These are phyloP conservation scores for Lithohypha guttulata DNA, from an alignment of 2,329 filamentous ascomycete genomes.

Conservation along the genomic window DNA sequence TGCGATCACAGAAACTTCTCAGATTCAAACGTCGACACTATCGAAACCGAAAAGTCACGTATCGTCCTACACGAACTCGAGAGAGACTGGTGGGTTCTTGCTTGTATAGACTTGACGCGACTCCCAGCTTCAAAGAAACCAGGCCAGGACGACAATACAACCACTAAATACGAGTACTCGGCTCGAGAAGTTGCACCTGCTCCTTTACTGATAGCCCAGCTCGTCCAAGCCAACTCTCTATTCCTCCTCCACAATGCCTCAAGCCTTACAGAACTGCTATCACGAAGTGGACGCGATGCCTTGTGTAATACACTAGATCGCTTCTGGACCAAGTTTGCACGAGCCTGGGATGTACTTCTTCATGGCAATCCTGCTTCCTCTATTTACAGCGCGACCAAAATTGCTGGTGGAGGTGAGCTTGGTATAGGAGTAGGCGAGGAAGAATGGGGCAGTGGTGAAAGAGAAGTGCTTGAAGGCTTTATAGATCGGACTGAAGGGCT, in stretches of 20 bases:
- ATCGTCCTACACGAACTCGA: constrained; percentile 82
- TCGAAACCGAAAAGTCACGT: constrained; percentile 83
- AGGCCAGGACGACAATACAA: constrained; percentile 28
- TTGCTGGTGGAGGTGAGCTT: constrained; percentile 81
- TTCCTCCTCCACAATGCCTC: constrained; percentile 82
- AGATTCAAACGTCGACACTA: constrained; percentile 63
- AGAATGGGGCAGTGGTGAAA: constrained; percentile 83
- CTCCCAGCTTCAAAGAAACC: constrained; percentile 39
- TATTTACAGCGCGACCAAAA: constrained; percentile 71
- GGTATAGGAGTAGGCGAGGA: constrained; percentile 93
- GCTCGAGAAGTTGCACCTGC: constrained; percentile 81
- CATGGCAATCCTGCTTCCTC: constrained; percentile 77
- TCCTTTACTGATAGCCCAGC: constrained; percentile 64
- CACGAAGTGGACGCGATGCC: constrained; percentile 51
- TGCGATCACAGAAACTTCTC: constrained; percentile 60
- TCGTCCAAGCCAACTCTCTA: constrained; percentile 68
- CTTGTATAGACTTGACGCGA: constrained; percentile 74
- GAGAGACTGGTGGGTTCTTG: constrained; percentile 87
- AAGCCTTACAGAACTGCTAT: constrained; percentile 60
- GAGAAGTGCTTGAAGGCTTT: constrained; percentile 86
- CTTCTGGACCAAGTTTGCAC: constrained; percentile 65
- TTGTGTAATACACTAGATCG: constrained; percentile 64
- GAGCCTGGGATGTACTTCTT: constrained; percentile 74
- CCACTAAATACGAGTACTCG: constrained; percentile 60
- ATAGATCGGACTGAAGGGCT: constrained; percentile 69